Conservation (phyloP, 2,329 filamentous ascomycete genomes). For the Myriosclerotinia duriaeana region DNA sequence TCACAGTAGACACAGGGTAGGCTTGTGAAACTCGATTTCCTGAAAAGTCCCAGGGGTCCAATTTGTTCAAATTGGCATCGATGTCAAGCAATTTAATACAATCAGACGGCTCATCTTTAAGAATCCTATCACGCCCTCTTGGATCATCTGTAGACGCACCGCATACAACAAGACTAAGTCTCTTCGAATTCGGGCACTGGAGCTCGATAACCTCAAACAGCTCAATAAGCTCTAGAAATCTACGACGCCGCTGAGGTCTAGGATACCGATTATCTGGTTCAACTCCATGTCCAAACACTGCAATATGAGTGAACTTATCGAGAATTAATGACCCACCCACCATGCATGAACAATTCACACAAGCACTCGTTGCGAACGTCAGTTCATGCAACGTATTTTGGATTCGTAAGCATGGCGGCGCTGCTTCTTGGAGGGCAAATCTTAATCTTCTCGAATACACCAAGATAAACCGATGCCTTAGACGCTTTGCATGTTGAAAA, state of each 20-base stretch:
- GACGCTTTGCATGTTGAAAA: not conserved
- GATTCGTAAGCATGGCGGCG: too few species aligned
- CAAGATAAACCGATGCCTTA: not conserved
- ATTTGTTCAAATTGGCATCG: not conserved
- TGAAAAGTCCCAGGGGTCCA: not conserved
- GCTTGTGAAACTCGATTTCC: too few species aligned
- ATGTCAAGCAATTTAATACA: not conserved
- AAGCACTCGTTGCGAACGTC: too few species aligned
- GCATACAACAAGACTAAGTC: not conserved
- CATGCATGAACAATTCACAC: rapidly evolving
- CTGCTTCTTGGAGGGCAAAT: too few species aligned
- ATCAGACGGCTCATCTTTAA: not conserved
- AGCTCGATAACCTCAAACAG: not conserved
- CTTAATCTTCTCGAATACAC: not conserved
- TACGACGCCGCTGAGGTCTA: too few species aligned
- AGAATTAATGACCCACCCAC: not conserved
- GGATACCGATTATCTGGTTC: too few species aligned
- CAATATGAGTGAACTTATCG: not conserved
- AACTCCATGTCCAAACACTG: not conserved
- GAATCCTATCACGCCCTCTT: too few species aligned
- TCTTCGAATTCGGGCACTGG: not conserved
- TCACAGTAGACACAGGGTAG: too few species aligned
- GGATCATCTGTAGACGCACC: too few species aligned
- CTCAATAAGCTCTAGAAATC: not conserved
- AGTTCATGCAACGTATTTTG: too few species aligned